phyloP scores from a whole-genome alignment of 2,329 filamentous ascomycete species.

The Fusarium zealandicum region DNA sequence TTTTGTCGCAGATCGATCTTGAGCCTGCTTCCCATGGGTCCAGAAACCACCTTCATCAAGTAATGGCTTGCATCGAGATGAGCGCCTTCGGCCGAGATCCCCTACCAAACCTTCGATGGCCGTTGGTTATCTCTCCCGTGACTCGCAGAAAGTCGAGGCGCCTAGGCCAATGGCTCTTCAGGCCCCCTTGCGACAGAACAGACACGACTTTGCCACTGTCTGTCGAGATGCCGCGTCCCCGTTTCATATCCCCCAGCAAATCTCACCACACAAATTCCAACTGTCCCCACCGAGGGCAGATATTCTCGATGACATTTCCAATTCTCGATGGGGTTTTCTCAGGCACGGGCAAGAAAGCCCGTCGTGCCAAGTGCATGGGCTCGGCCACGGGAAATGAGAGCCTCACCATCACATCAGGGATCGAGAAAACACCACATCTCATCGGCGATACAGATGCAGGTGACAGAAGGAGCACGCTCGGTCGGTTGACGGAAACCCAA shows the following conservation, averaged over 20 bases:
- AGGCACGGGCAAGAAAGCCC: background rate
- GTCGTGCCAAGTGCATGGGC: conserved; percentile 1
- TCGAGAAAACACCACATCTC: conserved; percentile 10
- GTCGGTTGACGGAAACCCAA: too few relatives aligned
- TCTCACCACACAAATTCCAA: conserved; percentile 4
- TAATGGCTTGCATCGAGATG: conserved; percentile 35
- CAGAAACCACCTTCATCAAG: conserved; percentile 14
- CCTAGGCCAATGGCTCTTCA: background rate
- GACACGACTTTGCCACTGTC: conserved; percentile 2
- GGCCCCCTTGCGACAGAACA: background rate
- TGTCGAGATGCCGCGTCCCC: conserved; percentile 17
- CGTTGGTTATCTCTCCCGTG: conserved; percentile 13
- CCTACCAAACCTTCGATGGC: conserved; percentile 34
- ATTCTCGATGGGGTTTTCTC: background rate
- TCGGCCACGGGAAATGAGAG: background rate
- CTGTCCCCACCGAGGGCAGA: background rate
- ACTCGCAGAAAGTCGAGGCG: background rate
- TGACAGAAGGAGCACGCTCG: background rate
- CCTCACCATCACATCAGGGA: conserved; percentile 18
- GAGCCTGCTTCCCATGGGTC: conserved; percentile 12
- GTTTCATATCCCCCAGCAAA: conserved; percentile 7
- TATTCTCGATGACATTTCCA: conserved; percentile 4
- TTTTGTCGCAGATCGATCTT: conserved; percentile 29
- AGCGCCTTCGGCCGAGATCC: conserved; percentile 35
- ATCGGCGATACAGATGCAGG: background rate